Percentiles rank a stretch among this genome's conserved stretches.
Conservation (phyloP, 345 rosid species). For the Rubroshorea leprosula region DNA sequence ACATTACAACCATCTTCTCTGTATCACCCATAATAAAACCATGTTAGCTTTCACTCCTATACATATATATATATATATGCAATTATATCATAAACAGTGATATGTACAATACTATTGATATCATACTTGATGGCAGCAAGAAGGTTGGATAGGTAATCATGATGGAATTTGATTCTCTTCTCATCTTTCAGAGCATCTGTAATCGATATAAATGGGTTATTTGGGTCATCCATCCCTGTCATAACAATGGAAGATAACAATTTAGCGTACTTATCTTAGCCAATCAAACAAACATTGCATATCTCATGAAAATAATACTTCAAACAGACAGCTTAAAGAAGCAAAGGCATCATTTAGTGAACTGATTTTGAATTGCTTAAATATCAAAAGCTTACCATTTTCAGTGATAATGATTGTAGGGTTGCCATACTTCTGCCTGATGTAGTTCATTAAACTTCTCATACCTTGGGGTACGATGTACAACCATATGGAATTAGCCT, state of each 20-base stretch:
- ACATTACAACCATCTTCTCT: constrained; percentile 97
- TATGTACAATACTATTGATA: too few relatives aligned
- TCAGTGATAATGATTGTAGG: constrained; percentile 57
- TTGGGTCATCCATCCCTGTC: constrained; percentile 94
- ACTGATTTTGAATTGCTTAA: too few relatives aligned
- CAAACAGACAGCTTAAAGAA: background rate
- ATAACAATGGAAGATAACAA: constrained; percentile 8
- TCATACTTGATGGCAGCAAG: constrained; percentile 65
- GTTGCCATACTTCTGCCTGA: constrained; percentile 56
- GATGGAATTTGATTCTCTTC: constrained; percentile 76
- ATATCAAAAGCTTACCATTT: constrained; percentile 48
- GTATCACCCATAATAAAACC: constrained; percentile 18
- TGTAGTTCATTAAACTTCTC: constrained; percentile 64
- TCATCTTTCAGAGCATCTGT: constrained; percentile 66
- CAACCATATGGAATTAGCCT: constrained; percentile 71
- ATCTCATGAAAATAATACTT: background rate
- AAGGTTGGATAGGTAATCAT: constrained; percentile 77
- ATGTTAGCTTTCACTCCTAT: background rate
- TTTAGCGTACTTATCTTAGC: background rate
- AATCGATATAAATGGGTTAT: constrained; percentile 31
- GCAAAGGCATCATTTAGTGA: too few relatives aligned
- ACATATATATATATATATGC: background rate
- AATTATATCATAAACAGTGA: too few relatives aligned
- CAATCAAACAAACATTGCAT: background rate
- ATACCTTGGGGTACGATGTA: constrained; percentile 63